Evolutionary conservation across 169 alveolate species (phyloP).

Genomic region (Amoebophrya sp.): DNA sequence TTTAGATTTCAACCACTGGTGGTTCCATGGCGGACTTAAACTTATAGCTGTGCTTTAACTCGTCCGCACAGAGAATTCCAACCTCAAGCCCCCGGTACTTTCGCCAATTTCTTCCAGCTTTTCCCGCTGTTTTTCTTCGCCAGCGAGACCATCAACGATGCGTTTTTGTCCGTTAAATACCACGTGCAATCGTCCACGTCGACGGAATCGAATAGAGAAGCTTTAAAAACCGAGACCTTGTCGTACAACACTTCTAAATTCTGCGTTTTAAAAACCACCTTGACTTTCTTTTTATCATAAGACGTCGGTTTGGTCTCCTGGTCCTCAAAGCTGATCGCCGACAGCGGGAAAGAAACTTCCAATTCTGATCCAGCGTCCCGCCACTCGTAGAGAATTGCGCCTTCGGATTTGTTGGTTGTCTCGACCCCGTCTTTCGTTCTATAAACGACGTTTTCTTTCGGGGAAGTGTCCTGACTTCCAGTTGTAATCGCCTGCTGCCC

Average conservation of each 20-base stretch:
- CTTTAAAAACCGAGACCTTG: background rate
- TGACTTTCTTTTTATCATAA: background rate
- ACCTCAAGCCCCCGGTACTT: too few relatives aligned
- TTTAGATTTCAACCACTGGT: too few relatives aligned
- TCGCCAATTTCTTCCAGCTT: too few relatives aligned
- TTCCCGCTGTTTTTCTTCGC: background rate
- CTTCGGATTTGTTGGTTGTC: background rate
- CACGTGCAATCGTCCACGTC: background rate
- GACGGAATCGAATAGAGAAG: background rate
- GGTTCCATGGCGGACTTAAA: too few relatives aligned
- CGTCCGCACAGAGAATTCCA: too few relatives aligned
- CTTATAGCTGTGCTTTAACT: too few relatives aligned
- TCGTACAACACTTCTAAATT: background rate
- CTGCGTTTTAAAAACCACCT: background rate
- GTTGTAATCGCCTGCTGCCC: background rate
- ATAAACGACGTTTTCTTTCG: background rate
- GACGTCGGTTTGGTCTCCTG: background rate
- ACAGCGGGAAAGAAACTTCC: too few relatives aligned
- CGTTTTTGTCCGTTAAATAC: background rate
- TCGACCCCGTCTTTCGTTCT: background rate
- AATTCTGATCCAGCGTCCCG: background rate
- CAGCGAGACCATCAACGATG: background rate
- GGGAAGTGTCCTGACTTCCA: background rate
- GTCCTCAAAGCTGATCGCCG: too few relatives aligned
- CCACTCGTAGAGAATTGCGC: background rate